phyloP scores from a whole-genome alignment of 2,329 filamentous ascomycete genomes.

The Cladosporium sp. region DNA sequence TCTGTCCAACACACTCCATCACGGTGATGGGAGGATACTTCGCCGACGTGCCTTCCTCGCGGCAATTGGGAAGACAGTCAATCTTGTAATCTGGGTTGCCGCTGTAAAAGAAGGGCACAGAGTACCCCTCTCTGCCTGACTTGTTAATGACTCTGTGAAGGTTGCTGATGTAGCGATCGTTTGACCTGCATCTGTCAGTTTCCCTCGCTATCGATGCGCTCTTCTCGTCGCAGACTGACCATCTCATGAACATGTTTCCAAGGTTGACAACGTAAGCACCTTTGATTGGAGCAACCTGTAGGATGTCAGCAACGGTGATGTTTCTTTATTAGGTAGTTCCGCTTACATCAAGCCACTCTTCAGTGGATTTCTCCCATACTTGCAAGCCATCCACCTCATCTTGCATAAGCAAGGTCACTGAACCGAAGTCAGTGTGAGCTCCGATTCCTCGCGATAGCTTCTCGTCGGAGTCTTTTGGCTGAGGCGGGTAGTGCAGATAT shows the following conservation, averaged over 20 bases:
- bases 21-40: slow-evolving; percentile 18
- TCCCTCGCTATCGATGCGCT: background rate
- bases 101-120: slow-evolving; percentile 58
- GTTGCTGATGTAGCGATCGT: slow-evolving; percentile 54
- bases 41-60: slow-evolving; percentile 8
- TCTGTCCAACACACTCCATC: slow-evolving; percentile 11
- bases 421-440: slow-evolving; percentile 29
- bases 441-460: slow-evolving; percentile 43
- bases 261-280: slow-evolving; percentile 30
- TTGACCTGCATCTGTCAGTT: slow-evolving; percentile 42
- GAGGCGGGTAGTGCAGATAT: slow-evolving; percentile 32
- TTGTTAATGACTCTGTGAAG: slow-evolving; percentile 59
- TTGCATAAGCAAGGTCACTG: slow-evolving; percentile 36
- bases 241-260: slow-evolving; percentile 19
- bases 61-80: slow-evolving; percentile 18
- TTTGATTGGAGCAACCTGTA: slow-evolving; percentile 21
- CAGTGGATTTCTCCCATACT: slow-evolving; percentile 34
- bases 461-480: slow-evolving; percentile 34
- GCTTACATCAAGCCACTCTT: slow-evolving; percentile 37
- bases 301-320: background rate
- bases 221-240: background rate
- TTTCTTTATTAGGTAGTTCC: background rate
- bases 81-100: slow-evolving; percentile 49
- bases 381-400: slow-evolving; percentile 43
- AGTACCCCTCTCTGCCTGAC: slow-evolving; percentile 53